A percentile compares a stretch with the other conserved stretches of the same genome.
Conservation (phyloP, 495 filamentous ascomycete species). For the Tuber aestivum region DNA sequence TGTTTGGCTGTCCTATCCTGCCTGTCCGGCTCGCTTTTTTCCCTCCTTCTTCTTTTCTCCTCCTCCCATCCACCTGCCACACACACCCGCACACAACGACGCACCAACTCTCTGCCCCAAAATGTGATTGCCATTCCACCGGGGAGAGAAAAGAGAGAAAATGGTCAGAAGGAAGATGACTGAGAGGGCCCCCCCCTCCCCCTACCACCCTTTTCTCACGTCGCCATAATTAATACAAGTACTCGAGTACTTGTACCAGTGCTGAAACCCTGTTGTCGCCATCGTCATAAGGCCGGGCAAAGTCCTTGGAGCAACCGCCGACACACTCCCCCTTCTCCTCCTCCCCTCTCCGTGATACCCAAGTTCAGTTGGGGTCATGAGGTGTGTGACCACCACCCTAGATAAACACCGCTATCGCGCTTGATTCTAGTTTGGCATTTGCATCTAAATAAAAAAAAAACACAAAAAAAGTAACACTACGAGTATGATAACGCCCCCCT, state of each 20-base stretch:
- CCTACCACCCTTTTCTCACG: not conserved
- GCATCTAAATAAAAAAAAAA: not conserved
- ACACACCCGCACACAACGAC: too few relatives aligned
- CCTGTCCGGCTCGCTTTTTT: not conserved
- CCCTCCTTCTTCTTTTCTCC: not conserved
- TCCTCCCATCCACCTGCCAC: not conserved
- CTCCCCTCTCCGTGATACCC: too few relatives aligned
- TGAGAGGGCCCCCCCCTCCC: not conserved
- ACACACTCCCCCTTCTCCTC: not conserved
- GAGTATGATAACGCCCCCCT: not conserved
- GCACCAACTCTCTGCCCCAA: not conserved
- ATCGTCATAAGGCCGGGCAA: not conserved
- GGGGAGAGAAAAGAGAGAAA: not conserved
- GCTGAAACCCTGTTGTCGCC: not conserved
- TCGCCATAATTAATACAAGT: too few relatives aligned
- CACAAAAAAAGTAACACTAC: not conserved
- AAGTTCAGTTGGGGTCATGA: not conserved
- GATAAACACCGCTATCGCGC: not conserved
- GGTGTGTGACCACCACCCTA: not conserved
- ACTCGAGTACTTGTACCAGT: too few relatives aligned
- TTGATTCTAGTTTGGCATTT: not conserved
- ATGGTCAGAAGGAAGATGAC: not conserved
- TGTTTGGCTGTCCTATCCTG: not conserved
- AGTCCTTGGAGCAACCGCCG: not conserved
- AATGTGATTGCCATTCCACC: not conserved